Evolutionary conservation across 306 rosid genomes (phyloP).

Genomic region (Alnus rubra): DNA sequence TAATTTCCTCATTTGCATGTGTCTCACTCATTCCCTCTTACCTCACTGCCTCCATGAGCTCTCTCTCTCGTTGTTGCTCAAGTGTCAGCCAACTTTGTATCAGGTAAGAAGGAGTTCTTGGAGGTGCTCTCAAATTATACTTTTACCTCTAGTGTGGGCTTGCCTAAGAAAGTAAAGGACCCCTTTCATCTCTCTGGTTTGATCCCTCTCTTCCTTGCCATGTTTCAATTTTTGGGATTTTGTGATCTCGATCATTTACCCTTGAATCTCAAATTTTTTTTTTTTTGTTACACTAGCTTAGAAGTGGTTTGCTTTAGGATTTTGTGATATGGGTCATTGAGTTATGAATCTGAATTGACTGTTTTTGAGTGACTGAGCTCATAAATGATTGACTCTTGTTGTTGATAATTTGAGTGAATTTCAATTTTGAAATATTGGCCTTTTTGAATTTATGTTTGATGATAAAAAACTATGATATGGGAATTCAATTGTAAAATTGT

Average conservation of each 20-base stretch:
- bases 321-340: conserved; percentile 34
- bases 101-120: not conserved
- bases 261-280: not conserved
- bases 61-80: no score
- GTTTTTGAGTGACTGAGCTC: not conserved
- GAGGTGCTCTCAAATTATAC: conserved; percentile 57
- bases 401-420: not conserved
- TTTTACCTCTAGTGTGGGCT: conserved; percentile 46
- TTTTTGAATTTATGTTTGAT: not conserved
- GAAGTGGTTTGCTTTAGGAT: not conserved
- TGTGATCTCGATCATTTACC: not conserved
- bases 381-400: not conserved
- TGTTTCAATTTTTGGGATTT: not conserved
- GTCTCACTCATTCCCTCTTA: no score
- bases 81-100: no score
- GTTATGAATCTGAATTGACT: conserved; percentile 9
- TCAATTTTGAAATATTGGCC: not conserved
- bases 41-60: no score
- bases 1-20: no score
- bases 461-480: not conserved
- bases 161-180: conserved; percentile 73
- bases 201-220: conserved; percentile 14
- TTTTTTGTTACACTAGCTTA: not conserved
- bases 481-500: not conserved
- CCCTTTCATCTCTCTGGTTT: conserved; percentile 78